Base-by-base conservation (phyloP, 257 asterid species). In the Petrea volubilis region DNA sequence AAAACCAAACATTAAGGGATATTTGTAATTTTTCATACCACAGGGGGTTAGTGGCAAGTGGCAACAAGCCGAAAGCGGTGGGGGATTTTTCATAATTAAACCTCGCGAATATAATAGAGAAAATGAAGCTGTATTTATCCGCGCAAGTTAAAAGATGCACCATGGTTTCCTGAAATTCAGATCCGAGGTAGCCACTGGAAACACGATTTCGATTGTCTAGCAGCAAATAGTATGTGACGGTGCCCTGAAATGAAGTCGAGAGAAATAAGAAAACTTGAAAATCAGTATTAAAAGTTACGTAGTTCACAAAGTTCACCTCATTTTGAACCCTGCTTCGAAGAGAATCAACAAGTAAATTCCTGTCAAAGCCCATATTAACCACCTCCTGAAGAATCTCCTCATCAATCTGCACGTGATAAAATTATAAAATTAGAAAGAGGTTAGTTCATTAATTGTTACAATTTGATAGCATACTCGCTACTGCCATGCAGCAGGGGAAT, bases 161-260 rank as follows among this genome's bases (percentile, higher is more conserved):
- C 90, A 85, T 44, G 55, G 83, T 75, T 55, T 84, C 96, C 76
- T 78, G 86, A 77, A 83, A 87, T 52, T 86, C 91, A 60, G 85
- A 82, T 73, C 89, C 89, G 68, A 81, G 88, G 73, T 82, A 85
- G 79, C 87, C 84, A 74, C 81, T 76, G 57, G 83, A 78, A 78
- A 76, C 82, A 63, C 88, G 96, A 67, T 79, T 82, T 68, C 92
- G 83, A 56, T 85, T 89, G 87, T 90, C 99, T 49, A 95, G 87
- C 65, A 92, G 87, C 82, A 95, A 75, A 78, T 92, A 95, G 90
- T 95, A 95, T 13, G 99, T 84, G 31, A 95, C 98, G 46, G 99
- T 95, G 47, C 97, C 97, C 99, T 95, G 86, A 80, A 73, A 84
- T 53, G 70, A 34, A 71, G 64, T 61, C 33, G 43, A 68, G 55